These are phyloP conservation scores for Picocystis sp. DNA, from an alignment of 163 green algal species.

Conservation along the genomic window DNA sequence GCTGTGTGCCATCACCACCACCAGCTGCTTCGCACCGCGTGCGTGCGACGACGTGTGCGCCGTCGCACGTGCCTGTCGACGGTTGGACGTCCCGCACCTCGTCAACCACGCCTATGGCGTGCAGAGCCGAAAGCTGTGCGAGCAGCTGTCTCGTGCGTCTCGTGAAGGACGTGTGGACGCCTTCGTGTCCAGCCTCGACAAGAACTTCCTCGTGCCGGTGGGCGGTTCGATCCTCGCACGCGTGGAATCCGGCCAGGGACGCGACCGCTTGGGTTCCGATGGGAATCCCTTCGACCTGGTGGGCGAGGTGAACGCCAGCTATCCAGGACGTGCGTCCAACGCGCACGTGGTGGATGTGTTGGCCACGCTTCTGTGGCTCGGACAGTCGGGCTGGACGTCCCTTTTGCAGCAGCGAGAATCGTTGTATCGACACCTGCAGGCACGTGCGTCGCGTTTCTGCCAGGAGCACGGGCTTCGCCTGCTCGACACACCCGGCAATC, in stretches of 20 bases:
- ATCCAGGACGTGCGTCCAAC: slow-evolving; percentile 68
- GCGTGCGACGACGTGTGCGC: slow-evolving; percentile 43
- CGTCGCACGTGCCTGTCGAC: slow-evolving; percentile 24
- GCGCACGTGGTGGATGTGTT: slow-evolving; percentile 67
- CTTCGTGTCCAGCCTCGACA: slow-evolving; percentile 86
- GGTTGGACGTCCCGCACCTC: slow-evolving; percentile 53
- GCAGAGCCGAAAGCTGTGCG: slow-evolving; percentile 31
- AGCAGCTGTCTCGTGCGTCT: slow-evolving; percentile 32
- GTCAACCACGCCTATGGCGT: slow-evolving; percentile 98
- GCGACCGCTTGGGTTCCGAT: slow-evolving; percentile 4
- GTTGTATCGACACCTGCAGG: slow-evolving; percentile 24
- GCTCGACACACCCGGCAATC: slow-evolving; percentile 67
- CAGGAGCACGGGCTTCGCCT: slow-evolving; percentile 41
- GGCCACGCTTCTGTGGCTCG: slow-evolving; percentile 84
- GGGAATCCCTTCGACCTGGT: slow-evolving; percentile 22
- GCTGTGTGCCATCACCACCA: slow-evolving; percentile 65
- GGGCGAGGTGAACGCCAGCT: slow-evolving; percentile 42
- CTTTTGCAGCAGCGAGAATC: slow-evolving; percentile 50
- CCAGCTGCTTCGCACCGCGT: slow-evolving; percentile 85
- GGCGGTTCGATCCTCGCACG: slow-evolving; percentile 55
- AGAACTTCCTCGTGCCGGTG: slow-evolving; percentile 91
- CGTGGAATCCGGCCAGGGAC: neutral
- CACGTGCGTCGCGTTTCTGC: slow-evolving; percentile 14
- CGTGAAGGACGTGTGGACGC: slow-evolving; percentile 69
- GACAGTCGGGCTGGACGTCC: slow-evolving; percentile 44